Conservation (phyloP, 139 green algal species). For the Pseudopediastrum boryanum region DNA sequence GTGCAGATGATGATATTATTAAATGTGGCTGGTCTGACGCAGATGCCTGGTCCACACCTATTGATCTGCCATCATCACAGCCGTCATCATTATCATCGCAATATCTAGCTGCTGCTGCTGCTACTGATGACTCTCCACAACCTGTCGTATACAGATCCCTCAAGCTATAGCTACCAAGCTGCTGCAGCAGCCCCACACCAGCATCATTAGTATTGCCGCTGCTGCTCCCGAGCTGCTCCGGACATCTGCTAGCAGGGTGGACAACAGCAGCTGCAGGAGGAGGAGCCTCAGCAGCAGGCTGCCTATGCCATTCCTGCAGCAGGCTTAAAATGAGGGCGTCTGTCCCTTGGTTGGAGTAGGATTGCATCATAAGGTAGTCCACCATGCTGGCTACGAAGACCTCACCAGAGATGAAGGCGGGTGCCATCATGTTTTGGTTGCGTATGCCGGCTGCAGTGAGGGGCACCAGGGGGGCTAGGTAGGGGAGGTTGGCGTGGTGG, state of each 20-base stretch:
- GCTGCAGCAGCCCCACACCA: not conserved
- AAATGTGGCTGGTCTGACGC: not conserved
- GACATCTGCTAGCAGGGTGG: too few species aligned
- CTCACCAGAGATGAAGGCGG: conserved; percentile 19
- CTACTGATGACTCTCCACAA: not conserved
- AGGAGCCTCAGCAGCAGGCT: not conserved
- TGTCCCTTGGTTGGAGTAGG: conserved; percentile 18
- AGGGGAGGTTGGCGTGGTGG: conserved; percentile 11
- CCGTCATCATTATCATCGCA: too few species aligned
- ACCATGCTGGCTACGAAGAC: conserved; percentile 26
- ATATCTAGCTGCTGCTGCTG: not conserved
- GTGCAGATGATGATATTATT: not conserved
- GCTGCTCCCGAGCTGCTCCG: too few species aligned
- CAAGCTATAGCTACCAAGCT: not conserved
- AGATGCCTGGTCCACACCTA: not conserved
- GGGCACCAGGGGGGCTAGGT: conserved; percentile 5
- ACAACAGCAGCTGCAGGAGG: too few species aligned
- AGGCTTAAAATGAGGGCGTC: conserved; percentile 16
- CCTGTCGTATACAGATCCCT: not conserved
- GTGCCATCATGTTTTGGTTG: conserved; percentile 1
- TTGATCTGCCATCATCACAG: not conserved
- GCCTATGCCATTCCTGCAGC: conserved; percentile 19
- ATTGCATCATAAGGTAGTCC: conserved; percentile 3
- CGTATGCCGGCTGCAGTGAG: not conserved
- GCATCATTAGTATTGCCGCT: not conserved